Conservation (phyloP, 495 filamentous ascomycete genomes). For the Cenococcum geophilum region DNA sequence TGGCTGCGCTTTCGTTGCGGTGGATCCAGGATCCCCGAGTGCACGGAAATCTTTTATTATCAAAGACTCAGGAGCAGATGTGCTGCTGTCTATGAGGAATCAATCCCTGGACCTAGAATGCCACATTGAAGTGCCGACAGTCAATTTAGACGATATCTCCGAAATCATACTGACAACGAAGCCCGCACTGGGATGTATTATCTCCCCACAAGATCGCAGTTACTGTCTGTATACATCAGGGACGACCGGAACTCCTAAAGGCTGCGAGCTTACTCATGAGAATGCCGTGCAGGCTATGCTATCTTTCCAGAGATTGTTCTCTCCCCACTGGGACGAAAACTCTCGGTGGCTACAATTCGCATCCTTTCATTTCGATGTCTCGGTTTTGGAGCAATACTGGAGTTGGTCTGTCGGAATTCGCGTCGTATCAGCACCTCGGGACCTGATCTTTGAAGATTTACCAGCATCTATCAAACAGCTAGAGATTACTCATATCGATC, state of each 20-base stretch:
- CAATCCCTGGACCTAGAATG: slow-evolving; percentile 17
- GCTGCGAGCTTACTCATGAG: slow-evolving; percentile 67
- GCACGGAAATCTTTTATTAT: slow-evolving; percentile 61
- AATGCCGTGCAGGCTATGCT: slow-evolving; percentile 71
- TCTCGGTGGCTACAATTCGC: slow-evolving; percentile 84
- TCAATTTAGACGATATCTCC: slow-evolving; percentile 23
- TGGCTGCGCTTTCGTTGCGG: slow-evolving; percentile 74
- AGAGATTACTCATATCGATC: slow-evolving; percentile 78
- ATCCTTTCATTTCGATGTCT: slow-evolving; percentile 83
- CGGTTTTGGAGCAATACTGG: slow-evolving; percentile 83
- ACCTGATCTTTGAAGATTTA: slow-evolving; percentile 72
- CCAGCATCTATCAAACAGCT: slow-evolving; percentile 60
- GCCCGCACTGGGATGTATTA: slow-evolving; percentile 10
- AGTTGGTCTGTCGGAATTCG: slow-evolving; percentile 80
- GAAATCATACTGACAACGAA: neutral
- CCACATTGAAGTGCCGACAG: slow-evolving; percentile 4
- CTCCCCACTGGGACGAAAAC: slow-evolving; percentile 56
- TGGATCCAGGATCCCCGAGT: slow-evolving; percentile 58
- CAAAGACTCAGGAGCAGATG: slow-evolving; percentile 51
- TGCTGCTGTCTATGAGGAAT: slow-evolving; percentile 46
- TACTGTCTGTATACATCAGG: slow-evolving; percentile 80
- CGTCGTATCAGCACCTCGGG: slow-evolving; percentile 68
- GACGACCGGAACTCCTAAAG: slow-evolving; percentile 76
- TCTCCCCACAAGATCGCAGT: slow-evolving; percentile 41
- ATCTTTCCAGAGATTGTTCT: slow-evolving; percentile 64